A percentile compares a stretch with the other conserved stretches of the same genome.
phyloP scores from a whole-genome alignment of 108 stramenopile genomes.

The Cylindrotheca closterium region DNA sequence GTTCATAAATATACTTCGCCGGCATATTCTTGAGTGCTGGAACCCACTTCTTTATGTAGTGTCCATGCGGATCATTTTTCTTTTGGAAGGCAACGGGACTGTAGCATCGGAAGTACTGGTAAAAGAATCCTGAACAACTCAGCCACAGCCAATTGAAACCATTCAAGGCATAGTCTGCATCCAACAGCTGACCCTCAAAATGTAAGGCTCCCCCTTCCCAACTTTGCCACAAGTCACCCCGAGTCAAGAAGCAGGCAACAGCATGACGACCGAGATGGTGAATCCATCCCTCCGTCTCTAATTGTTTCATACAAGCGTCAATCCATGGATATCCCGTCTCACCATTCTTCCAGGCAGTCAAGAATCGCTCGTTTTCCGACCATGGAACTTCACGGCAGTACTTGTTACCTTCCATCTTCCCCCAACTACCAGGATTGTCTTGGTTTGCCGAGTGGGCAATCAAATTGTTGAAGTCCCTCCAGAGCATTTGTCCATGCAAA shows the following conservation, averaged over 20 bases:
- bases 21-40: constrained; percentile 82
- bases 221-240: constrained; percentile 93
- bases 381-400: constrained; percentile 81
- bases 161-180: constrained; percentile 94
- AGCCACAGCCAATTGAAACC: constrained; percentile 98
- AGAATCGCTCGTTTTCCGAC: constrained; percentile 69
- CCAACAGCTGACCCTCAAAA: constrained; percentile 85
- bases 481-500: constrained; percentile 92
- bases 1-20: constrained; percentile 94
- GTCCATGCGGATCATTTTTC: constrained; percentile 89
- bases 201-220: constrained; percentile 92
- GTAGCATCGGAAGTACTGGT: constrained; percentile 96
- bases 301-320: constrained; percentile 95
- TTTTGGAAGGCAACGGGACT: constrained; percentile 86
- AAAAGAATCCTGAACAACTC: constrained; percentile 83
- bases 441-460: constrained; percentile 70
- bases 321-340: constrained; percentile 96
- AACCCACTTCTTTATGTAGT: constrained; percentile 90
- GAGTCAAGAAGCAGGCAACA: constrained; percentile 96
- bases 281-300: constrained; percentile 91
- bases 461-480: constrained; percentile 93
- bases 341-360: constrained; percentile 88
- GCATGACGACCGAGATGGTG: constrained; percentile 95
- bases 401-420: constrained; percentile 79
- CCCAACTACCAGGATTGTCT: constrained; percentile 50